Conservation (phyloP, 202 grass and related monocot species). For the Saccharum hybrid region DNA sequence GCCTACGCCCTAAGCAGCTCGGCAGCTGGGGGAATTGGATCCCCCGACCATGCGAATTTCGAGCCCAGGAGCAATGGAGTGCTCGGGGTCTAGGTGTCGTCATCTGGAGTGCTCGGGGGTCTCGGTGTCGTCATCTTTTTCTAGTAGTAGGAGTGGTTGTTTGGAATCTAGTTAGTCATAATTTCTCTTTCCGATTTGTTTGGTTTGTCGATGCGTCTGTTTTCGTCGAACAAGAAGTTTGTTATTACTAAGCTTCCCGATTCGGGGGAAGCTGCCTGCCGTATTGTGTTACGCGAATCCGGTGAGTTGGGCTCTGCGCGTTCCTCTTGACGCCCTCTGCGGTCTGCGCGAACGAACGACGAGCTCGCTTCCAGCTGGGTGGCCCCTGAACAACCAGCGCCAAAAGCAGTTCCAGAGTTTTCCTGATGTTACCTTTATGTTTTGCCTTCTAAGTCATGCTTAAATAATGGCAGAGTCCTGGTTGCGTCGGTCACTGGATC, state of each 20-base stretch:
- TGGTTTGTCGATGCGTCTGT: not conserved
- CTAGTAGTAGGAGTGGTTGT: not conserved
- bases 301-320: conserved; percentile 19
- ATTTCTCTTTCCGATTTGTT: not conserved
- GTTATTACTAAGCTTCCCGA: not conserved
- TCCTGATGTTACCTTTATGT: conserved; percentile 31
- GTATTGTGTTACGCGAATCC: conserved; percentile 3
- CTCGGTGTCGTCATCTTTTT: conserved; percentile 25
- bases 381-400: not conserved
- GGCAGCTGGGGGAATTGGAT: conserved; percentile 27
- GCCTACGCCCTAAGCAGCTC: conserved; percentile 19
- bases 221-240: not conserved
- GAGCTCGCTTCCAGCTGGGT: conserved; percentile 1
- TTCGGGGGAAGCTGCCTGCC: not conserved
- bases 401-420: conserved; percentile 42
- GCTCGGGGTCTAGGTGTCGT: conserved; percentile 8
- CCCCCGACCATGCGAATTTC: not conserved
- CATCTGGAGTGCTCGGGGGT: not conserved
- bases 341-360: not conserved
- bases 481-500: conserved; percentile 1
- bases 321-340: not conserved
- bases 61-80: not conserved
- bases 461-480: conserved; percentile 25
- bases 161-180: conserved; percentile 43
- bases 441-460: conserved; percentile 33